Evolutionary conservation across 2,329 filamentous ascomycete genomes (phyloP).

Genomic region (Malbranchea zuffiana): DNA sequence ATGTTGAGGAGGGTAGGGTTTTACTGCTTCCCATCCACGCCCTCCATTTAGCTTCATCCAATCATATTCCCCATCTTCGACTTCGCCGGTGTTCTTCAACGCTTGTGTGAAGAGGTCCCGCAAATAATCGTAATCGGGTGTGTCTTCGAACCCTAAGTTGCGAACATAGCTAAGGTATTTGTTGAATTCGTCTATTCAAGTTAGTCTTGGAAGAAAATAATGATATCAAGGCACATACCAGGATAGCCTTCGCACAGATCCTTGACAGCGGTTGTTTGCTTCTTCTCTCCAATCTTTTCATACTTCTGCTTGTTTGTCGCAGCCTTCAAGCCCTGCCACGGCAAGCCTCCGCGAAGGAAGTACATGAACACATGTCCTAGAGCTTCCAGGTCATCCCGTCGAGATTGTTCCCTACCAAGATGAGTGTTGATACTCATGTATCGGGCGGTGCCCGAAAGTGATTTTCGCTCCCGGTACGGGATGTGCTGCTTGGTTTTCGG

Average conservation of each 20-base stretch:
- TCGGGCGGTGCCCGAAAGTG: slow-evolving; percentile 85
- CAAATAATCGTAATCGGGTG: slow-evolving; percentile 95
- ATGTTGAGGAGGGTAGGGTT: slow-evolving; percentile 57
- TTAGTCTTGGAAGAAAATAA: slow-evolving; percentile 21
- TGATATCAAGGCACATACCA: slow-evolving; percentile 36
- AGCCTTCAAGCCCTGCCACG: slow-evolving; percentile 58
- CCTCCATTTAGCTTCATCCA: slow-evolving; percentile 98
- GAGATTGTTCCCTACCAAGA: slow-evolving; percentile 87
- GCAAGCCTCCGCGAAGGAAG: slow-evolving; percentile 54
- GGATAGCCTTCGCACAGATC: slow-evolving; percentile 94
- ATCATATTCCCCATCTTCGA: slow-evolving; percentile 97
- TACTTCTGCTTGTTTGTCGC: slow-evolving; percentile 90
- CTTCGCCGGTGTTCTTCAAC: slow-evolving; percentile 83
- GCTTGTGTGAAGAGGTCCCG: slow-evolving; percentile 94
- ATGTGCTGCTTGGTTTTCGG: slow-evolving; percentile 99
- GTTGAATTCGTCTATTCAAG: slow-evolving; percentile 69
- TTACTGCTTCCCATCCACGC: slow-evolving; percentile 81
- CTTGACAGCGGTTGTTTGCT: slow-evolving; percentile 94
- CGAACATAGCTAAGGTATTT: slow-evolving; percentile 96
- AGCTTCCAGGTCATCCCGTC: slow-evolving; percentile 90
- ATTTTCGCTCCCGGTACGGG: slow-evolving; percentile 92
- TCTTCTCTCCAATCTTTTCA: slow-evolving; percentile 99
- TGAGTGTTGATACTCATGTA: slow-evolving; percentile 99
- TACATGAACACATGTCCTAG: slow-evolving; percentile 61
- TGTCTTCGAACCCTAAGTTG: slow-evolving; percentile 96